A percentile compares a stretch with the other conserved stretches of the same genome.
Evolutionary conservation across 176 grass and related monocot genomes (phyloP).

Genomic region (Hyparrhenia diplandra): DNA sequence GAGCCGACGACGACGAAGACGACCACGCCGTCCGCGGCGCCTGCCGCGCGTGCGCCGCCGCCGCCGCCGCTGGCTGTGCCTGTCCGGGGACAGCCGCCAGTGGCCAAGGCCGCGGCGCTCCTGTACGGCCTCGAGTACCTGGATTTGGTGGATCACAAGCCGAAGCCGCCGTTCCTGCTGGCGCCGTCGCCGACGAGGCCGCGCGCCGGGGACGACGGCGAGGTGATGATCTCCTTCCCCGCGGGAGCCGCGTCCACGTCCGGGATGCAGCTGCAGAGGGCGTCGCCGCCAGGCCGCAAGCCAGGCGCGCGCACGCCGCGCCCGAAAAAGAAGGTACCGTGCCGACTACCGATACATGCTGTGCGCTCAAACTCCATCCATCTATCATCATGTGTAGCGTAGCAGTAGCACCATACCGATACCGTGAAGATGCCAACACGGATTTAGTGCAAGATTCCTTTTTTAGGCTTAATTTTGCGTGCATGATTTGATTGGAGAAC

Average conservation of each 20-base stretch:
- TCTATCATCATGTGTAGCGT: not conserved
- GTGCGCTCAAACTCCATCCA: not conserved
- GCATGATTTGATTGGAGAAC: not conserved
- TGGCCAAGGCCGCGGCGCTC: not conserved
- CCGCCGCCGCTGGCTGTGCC: no score
- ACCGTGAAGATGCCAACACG: not conserved
- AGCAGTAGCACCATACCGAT: not conserved
- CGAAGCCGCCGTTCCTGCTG: not conserved
- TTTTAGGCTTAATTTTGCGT: not conserved
- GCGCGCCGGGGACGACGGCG: constrained; percentile 8
- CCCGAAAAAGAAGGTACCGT: constrained; percentile 41
- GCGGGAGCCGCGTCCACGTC: constrained; percentile 27
- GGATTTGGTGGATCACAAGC: constrained; percentile 38
- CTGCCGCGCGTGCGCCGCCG: not conserved
- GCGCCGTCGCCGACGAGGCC: not conserved
- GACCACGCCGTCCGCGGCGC: not conserved
- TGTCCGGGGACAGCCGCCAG: not conserved
- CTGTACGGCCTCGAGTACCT: constrained; percentile 35
- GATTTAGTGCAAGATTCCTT: not conserved
- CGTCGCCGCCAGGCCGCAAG: constrained; percentile 30
- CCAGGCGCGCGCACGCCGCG: constrained; percentile 28
- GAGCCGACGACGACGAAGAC: no score
- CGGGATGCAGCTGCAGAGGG: not conserved
- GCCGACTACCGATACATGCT: not conserved
- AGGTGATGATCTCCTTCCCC: constrained; percentile 50